phyloP scores from a whole-genome alignment of 139 green algal genomes.

The Nannochloris sp. region DNA sequence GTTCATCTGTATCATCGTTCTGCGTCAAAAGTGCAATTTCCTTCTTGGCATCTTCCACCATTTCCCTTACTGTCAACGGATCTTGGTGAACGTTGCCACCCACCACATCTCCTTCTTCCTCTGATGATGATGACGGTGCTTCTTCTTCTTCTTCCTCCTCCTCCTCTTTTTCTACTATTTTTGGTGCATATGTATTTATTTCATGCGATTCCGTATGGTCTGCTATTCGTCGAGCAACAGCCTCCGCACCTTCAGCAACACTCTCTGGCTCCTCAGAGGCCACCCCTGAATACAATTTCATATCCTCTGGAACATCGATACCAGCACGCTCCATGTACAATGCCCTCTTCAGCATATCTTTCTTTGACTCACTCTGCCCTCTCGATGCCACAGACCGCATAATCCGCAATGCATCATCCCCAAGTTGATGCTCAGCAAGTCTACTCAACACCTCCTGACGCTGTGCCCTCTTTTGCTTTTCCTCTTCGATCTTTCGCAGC shows the following conservation, averaged over 20 bases:
- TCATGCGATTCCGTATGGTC: neutral
- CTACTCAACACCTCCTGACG: slow-evolving; percentile 23
- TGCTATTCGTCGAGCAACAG: neutral
- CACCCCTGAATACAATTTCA: neutral
- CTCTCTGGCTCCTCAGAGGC: neutral
- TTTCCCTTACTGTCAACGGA: neutral
- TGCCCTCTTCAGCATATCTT: slow-evolving; percentile 48
- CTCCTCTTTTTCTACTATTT: slow-evolving; percentile 7
- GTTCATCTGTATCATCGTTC: neutral
- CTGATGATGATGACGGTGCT: neutral
- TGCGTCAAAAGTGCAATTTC: neutral
- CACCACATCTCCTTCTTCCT: slow-evolving; percentile 3
- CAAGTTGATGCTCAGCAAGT: slow-evolving; percentile 26
- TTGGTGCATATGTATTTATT: no score
- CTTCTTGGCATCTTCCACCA: neutral
- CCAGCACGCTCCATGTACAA: slow-evolving; percentile 54
- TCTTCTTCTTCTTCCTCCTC: neutral
- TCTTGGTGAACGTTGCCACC: no score
- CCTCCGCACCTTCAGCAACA: neutral
- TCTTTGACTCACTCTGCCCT: slow-evolving; percentile 60
- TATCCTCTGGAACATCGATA: slow-evolving; percentile 16
- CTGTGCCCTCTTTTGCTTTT: slow-evolving; percentile 43
- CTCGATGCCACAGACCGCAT: slow-evolving; percentile 46
- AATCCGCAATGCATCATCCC: slow-evolving; percentile 20
- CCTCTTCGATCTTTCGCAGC: slow-evolving; percentile 53